Percentiles rank a stretch among this genome's conserved stretches.
These are phyloP conservation scores for Barnettozyma pratensis DNA, from an alignment of 805 yeast species.

Conservation along the genomic window DNA sequence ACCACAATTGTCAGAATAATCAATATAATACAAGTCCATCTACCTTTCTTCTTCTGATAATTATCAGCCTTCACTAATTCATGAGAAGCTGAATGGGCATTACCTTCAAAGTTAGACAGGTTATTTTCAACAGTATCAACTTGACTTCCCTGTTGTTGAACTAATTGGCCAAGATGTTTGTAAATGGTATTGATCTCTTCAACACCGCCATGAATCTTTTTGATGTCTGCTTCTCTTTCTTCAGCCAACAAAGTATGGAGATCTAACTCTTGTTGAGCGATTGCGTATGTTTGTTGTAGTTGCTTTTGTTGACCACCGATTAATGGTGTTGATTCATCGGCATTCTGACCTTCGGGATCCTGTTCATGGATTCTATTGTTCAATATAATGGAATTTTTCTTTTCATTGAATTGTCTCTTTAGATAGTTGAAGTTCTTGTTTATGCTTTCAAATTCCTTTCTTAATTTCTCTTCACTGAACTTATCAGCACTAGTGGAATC, in stretches of 20 bases:
- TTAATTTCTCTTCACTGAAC: constrained; percentile 36
- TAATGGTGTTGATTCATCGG: constrained; percentile 20
- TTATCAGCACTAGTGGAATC: constrained; percentile 16
- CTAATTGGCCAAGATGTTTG: constrained; percentile 71
- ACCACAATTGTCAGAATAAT: constrained; percentile 53
- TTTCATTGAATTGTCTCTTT: constrained; percentile 44
- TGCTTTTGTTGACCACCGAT: constrained; percentile 25
- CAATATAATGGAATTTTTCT: constrained; percentile 35
- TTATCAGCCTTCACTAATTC: constrained; percentile 73
- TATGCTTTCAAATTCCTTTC: constrained; percentile 50
- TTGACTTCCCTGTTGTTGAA: constrained; percentile 79
- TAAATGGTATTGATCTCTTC: constrained; percentile 82
- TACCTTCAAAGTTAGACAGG: constrained; percentile 54
- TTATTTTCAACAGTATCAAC: constrained; percentile 82
- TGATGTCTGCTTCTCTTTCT: constrained; percentile 70
- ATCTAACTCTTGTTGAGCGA: constrained; percentile 48
- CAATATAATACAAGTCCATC: constrained; percentile 68
- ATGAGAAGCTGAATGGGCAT: constrained; percentile 63
- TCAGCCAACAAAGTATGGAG: constrained; percentile 60
- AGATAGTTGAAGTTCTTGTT: constrained; percentile 39
- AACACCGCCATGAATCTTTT: constrained; percentile 70
- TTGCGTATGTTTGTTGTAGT: constrained; percentile 31
- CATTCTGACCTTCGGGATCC: constrained; percentile 15
- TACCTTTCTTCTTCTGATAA: constrained; percentile 63
- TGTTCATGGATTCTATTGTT: constrained; percentile 24